These are phyloP conservation scores for Setaria viridis DNA, from an alignment of 202 grass and related monocot species.

Conservation along the genomic window DNA sequence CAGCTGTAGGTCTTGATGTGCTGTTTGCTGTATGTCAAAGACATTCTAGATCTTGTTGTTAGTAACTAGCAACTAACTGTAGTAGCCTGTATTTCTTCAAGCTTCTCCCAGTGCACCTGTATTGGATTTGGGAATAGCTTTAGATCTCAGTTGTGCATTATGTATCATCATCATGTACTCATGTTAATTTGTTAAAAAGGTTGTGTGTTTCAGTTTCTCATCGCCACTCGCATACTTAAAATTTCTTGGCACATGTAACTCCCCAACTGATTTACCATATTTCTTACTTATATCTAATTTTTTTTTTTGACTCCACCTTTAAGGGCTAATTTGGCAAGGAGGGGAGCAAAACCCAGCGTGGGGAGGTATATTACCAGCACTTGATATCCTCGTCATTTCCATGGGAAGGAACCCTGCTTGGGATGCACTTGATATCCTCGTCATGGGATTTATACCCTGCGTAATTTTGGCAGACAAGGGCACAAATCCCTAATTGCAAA, in stretches of 20 bases:
- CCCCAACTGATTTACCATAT: neutral
- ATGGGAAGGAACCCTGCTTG: too few relatives aligned
- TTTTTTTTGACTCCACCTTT: neutral
- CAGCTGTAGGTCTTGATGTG: constrained; percentile 56
- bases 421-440: too few relatives aligned
- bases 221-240: neutral
- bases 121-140: constrained; percentile 15
- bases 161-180: constrained; percentile 35
- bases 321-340: too few relatives aligned
- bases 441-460: too few relatives aligned
- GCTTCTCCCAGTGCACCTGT: constrained; percentile 37
- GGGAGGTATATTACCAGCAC: too few relatives aligned
- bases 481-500: too few relatives aligned
- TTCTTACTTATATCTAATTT: too few relatives aligned
- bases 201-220: constrained; percentile 4
- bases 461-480: too few relatives aligned
- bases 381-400: too few relatives aligned
- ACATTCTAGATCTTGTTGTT: constrained; percentile 51
- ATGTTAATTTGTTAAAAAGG: constrained; percentile 51
- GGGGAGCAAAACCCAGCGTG: too few relatives aligned
- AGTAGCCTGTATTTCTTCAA: constrained; percentile 54
- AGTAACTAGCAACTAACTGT: constrained; percentile 57
- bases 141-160: constrained; percentile 48
- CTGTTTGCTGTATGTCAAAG: constrained; percentile 54
- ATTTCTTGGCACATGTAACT: neutral